Evolutionary conservation across 176 grass and related monocot species (phyloP).

Genomic region (Carex myosuroides): DNA sequence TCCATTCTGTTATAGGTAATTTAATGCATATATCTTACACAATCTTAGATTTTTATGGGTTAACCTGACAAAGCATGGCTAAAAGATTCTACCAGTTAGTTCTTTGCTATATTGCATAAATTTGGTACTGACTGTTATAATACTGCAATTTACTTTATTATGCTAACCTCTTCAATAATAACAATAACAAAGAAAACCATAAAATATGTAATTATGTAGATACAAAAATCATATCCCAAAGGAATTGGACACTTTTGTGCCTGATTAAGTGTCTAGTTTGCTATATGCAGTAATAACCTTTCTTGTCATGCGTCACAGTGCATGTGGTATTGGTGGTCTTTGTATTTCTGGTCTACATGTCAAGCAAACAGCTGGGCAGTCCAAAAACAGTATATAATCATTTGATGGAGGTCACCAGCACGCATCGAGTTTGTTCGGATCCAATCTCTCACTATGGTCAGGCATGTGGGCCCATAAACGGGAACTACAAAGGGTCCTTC

Average conservation of each 20-base stretch:
- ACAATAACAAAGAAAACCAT: not conserved
- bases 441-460: constrained; percentile 41
- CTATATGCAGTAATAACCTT: not conserved
- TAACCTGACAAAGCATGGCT: not conserved
- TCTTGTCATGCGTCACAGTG: constrained; percentile 20
- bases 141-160: not conserved
- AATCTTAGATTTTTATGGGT: not conserved
- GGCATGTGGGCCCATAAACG: constrained; percentile 57
- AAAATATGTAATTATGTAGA: not conserved
- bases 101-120: not conserved
- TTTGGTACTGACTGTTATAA: not conserved
- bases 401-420: constrained; percentile 39
- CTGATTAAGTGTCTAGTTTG: not conserved
- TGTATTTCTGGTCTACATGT: constrained; percentile 60
- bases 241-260: not conserved
- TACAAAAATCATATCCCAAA: not conserved
- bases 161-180: not conserved
- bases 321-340: constrained; percentile 61
- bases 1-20: constrained; percentile 49
- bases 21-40: not conserved
- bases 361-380: constrained; percentile 41
- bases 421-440: constrained; percentile 27
- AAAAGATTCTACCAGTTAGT: not conserved
- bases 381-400: constrained; percentile 48
- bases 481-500: constrained; percentile 64